Evolutionary conservation across 345 rosid species (phyloP).

Genomic region (Pelargonium nanum): DNA sequence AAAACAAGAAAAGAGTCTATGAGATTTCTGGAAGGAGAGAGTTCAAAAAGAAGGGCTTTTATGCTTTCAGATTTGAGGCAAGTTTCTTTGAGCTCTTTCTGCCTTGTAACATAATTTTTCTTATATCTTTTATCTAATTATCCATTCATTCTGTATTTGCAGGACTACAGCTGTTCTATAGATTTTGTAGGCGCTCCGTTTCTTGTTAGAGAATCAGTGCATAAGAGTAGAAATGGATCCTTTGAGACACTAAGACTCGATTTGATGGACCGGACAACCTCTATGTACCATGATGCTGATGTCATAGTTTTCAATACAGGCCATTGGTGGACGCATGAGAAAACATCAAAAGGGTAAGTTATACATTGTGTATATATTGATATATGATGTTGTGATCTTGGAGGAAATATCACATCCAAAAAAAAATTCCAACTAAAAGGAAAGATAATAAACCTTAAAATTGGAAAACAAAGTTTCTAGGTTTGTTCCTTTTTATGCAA

Average conservation of each 20-base stretch:
- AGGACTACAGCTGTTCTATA: constrained; percentile 82
- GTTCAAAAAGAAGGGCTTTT: constrained; percentile 72
- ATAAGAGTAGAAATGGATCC: constrained; percentile 34
- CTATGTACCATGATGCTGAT: constrained; percentile 69
- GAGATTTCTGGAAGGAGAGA: constrained; percentile 69
- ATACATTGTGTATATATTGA: neutral
- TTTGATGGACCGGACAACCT: constrained; percentile 62
- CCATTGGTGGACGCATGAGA: constrained; percentile 98
- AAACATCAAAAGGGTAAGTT: constrained; percentile 75
- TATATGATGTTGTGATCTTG: neutral
- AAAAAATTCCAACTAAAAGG: neutral
- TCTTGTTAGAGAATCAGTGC: constrained; percentile 71
- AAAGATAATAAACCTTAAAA: neutral
- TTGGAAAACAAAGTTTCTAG: neutral
- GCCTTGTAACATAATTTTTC: neutral
- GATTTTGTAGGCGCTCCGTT: constrained; percentile 77
- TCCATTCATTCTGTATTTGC: constrained; percentile 11
- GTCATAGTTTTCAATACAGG: constrained; percentile 78
- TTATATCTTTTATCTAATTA: constrained; percentile 1
- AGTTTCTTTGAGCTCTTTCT: constrained; percentile 12
- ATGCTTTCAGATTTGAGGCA: constrained; percentile 79
- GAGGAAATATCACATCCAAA: neutral
- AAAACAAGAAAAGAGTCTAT: constrained; percentile 52
- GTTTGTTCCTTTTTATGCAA: neutral
- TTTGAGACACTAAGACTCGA: constrained; percentile 76